Base-by-base conservation (phyloP, 73 alveolate species). In the Paramecium caudatum region DNA sequence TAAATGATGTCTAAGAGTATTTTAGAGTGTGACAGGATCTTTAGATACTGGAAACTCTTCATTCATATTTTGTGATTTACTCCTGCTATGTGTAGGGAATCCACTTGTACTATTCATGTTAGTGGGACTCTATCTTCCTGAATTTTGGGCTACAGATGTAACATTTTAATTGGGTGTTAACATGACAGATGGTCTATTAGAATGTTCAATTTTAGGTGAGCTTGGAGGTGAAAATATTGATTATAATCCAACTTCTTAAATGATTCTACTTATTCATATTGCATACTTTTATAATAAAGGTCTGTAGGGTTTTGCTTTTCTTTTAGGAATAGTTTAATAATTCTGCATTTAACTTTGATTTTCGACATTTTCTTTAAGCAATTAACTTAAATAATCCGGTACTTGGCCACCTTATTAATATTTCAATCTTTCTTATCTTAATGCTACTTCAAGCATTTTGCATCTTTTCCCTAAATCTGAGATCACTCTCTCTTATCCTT, bases 101-200 rank as follows among this genome's bases (percentile, higher is more conserved):
- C 62, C 68, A 45, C 69, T 74, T 19, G 88, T 74, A 13, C 55
- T 37, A 39, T 65, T 65, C 83, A 65, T 65, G 5, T 74, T 74
- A 3, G 88, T 74, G 16, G 88, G 88, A 45, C 88, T 74, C 47
- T 74, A 25, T 37, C 88, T 2, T 5, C 88, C 88, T 27, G 88
- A 74, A 41, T 74, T 74, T 19, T 74, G 19, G 17, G 43, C 47
- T 16, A 65, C 34, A 13, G 47, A 65, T 33, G 69, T 45, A 10
- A 74, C 68, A 74, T 74, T 74, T 25, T 74, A 43, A 74, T 74
- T 74, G 1, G 88, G 88, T 12, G 88, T 74, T 45, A 74, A 41
- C 88, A 74, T 41, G 8, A 74, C 68, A 19, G 88, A 74, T 7
- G 88, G 88, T 74, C 88, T 74, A 43, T 74, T 74, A 15, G 88